A percentile compares a stretch with the other conserved stretches of the same genome.
Evolutionary conservation across 2,329 filamentous ascomycete species (phyloP).

Genomic region (Dothidotthia symphoricarpi): DNA sequence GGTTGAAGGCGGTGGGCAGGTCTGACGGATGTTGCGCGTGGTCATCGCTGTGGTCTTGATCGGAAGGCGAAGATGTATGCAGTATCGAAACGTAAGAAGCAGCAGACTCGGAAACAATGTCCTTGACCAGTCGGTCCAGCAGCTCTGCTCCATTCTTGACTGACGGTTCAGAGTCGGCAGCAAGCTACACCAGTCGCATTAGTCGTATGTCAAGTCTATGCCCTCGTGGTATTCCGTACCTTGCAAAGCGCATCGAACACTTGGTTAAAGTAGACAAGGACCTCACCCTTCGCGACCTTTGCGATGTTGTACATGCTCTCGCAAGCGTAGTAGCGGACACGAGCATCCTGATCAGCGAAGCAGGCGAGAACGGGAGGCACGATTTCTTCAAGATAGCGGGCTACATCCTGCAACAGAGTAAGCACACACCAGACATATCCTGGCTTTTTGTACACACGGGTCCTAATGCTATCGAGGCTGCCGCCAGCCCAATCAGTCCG

Average conservation of each 20-base stretch:
- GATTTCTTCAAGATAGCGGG: conserved; percentile 87
- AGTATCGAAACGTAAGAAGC: conserved; percentile 92
- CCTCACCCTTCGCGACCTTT: conserved; percentile 97
- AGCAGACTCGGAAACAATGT: conserved; percentile 92
- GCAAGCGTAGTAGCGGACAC: conserved; percentile 96
- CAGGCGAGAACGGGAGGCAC: conserved; percentile 95
- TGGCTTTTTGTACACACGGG: conserved; percentile 60
- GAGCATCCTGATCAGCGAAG: conserved; percentile 96
- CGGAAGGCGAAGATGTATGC: conserved; percentile 52
- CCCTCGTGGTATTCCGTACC: conserved; percentile 50
- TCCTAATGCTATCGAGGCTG: conserved; percentile 91
- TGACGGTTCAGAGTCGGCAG: conserved; percentile 91
- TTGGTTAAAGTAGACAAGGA: conserved; percentile 95
- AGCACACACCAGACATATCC: conserved; percentile 7
- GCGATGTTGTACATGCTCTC: conserved; percentile 99
- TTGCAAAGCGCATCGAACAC: conserved; percentile 98
- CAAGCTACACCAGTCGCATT: conserved; percentile 60
- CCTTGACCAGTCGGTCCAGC: conserved; percentile 89
- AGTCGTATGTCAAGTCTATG: conserved; percentile 2
- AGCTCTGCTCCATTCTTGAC: conserved; percentile 98
- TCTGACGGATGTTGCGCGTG: conserved; percentile 26
- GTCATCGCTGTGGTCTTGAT: conserved; percentile 16
- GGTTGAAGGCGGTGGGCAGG: conserved; percentile 83
- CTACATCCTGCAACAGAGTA: conserved; percentile 66
- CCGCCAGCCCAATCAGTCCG: conserved; percentile 90